Conservation (phyloP, 176 grass and related monocot genomes). For the Panicum miliaceum region DNA sequence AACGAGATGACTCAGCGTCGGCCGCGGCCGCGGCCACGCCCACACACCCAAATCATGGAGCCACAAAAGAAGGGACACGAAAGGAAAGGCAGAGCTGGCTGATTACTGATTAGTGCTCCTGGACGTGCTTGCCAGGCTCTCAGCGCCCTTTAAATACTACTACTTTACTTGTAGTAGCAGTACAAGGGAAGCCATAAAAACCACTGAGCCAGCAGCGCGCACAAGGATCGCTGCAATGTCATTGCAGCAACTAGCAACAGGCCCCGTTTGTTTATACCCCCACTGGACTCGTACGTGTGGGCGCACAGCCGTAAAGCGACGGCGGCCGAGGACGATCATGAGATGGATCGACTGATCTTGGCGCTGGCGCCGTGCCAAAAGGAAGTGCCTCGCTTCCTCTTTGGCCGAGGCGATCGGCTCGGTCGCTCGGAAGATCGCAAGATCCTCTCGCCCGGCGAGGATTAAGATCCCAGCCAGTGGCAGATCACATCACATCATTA, state of each 20-base stretch:
- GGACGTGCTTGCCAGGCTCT: slow-evolving; percentile 31
- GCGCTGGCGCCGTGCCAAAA: slow-evolving; percentile 34
- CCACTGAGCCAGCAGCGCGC: not conserved
- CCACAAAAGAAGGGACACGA: not conserved
- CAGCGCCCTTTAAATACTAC: not conserved
- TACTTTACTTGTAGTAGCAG: not conserved
- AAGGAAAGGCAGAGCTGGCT: not conserved
- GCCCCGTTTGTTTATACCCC: not conserved
- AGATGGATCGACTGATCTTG: not conserved
- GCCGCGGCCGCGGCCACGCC: not conserved
- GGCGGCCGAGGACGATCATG: not conserved
- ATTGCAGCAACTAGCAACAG: not conserved
- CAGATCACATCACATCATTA: slow-evolving; percentile 48
- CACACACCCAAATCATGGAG: slow-evolving; percentile 10
- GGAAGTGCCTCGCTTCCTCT: not conserved
- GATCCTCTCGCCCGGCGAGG: not conserved
- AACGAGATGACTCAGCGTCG: not conserved
- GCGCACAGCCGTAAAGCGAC: slow-evolving; percentile 29
- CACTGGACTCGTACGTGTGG: not conserved
- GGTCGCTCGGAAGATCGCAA: slow-evolving; percentile 19
- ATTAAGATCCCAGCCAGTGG: slow-evolving; percentile 45
- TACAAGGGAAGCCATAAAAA: slow-evolving; percentile 17
- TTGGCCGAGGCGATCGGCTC: not conserved
- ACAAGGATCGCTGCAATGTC: not conserved
- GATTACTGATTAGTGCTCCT: not conserved